phyloP scores from a whole-genome alignment of 129 eudicot genomes.

The Sambucus nigra region DNA sequence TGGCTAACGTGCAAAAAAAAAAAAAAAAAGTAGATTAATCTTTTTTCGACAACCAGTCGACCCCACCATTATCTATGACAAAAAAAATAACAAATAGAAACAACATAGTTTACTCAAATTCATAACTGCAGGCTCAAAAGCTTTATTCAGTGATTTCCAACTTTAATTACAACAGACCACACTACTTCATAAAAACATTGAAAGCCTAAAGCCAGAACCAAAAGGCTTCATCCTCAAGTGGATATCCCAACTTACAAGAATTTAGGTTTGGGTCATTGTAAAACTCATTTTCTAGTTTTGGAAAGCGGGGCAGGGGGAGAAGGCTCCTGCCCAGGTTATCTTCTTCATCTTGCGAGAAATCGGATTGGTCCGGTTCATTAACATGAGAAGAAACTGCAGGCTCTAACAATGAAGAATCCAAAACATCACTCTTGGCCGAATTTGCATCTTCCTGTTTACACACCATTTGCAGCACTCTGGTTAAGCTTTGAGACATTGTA shows the following conservation, averaged over 20 bases:
- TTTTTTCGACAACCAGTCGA: too few relatives aligned
- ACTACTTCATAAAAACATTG: background rate
- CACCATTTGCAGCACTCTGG: conserved; percentile 17
- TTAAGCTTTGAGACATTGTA: conserved; percentile 5
- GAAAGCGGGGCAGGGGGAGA: conserved; percentile 30
- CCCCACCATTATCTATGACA: too few relatives aligned
- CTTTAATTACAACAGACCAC: conserved; percentile 13
- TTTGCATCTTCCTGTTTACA: conserved; percentile 58
- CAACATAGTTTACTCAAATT: background rate
- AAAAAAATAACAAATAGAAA: too few relatives aligned
- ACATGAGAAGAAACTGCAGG: conserved; percentile 49
- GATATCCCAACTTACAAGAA: conserved; percentile 36
- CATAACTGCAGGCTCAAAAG: background rate
- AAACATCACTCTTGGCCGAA: conserved; percentile 63
- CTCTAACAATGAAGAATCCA: conserved; percentile 50
- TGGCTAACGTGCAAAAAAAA: too few relatives aligned
- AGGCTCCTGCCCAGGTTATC: conserved; percentile 37
- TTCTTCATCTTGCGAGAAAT: conserved; percentile 58
- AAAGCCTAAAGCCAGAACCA: conserved; percentile 49
- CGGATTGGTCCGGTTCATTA: conserved; percentile 32
- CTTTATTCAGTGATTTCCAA: conserved; percentile 1
- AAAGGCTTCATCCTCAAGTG: conserved; percentile 54
- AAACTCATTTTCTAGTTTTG: conserved; percentile 50
- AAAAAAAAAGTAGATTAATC: too few relatives aligned
- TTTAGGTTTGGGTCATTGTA: conserved; percentile 38